Evolutionary conservation across 306 rosid genomes (phyloP), one percentile per base, ranked within the genome.

Genomic region (Fragaria vesca): DNA sequence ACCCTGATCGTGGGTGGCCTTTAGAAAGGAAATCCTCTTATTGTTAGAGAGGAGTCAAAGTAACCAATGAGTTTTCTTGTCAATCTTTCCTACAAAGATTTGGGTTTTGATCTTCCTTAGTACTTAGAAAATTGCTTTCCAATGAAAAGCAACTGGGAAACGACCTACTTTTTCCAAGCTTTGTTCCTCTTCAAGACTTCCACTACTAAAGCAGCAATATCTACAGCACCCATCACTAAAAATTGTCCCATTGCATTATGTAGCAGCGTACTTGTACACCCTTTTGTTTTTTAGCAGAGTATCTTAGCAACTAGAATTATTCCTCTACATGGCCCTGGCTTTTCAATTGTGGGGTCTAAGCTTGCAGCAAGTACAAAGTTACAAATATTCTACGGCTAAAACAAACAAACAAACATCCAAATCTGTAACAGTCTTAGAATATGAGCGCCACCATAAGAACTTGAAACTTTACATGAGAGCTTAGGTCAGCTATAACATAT

Each of bases 131-230:
- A 32, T 45, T 45, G 47, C 15, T 45, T 61, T 60, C 16, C 69
- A 60, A 17, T 28, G 58, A 17, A 42, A 60, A 26, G 57, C 69
- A 43, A 60, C 38, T 21, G 30, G 12, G 13, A 26, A 74, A 74
- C 28, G 34, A 42, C 20, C 20, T 48, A 45, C 28, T 20, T 43
- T 45, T 50, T 50, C 63, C 60, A 50, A 28, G 26, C 16, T 62
- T 75, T 18, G 60, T 61, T 43, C 71, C 60, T 30, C 61, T 45
- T 10, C 36, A 4, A 0, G 36, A 32, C 36, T 32, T 32, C 78
- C 78, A 30, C 78, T 46, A 15, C n/a, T 13, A 62, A 20, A 12
- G 72, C 52, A 62, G 71, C 78, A 62, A 45, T 46, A 62, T 62
- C 60, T 62, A 75, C 71, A 62, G 71, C 2, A 46, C 34, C 58